phyloP scores from a whole-genome alignment of 192 early-diverging fungal species.

The Obelidium mucronatum region DNA sequence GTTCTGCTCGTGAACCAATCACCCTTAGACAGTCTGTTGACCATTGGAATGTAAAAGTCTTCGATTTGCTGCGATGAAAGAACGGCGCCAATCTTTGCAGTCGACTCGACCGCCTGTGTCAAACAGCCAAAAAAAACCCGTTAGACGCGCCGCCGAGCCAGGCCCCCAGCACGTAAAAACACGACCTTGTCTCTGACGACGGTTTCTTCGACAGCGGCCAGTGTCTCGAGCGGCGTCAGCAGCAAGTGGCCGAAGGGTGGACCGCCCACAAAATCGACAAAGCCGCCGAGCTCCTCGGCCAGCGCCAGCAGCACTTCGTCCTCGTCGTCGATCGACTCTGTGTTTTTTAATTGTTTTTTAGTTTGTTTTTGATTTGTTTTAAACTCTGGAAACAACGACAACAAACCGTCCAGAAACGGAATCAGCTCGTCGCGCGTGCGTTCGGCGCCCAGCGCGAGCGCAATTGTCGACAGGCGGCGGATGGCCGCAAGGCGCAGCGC shows the following conservation, averaged over 20 bases:
- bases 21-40: slow-evolving; percentile 88
- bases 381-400: not conserved
- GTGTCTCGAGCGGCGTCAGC: slow-evolving; percentile 91
- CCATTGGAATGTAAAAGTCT: slow-evolving; percentile 87
- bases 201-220: slow-evolving; percentile 97
- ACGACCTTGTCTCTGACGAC: slow-evolving; percentile 97
- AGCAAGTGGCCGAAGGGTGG: slow-evolving; percentile 85
- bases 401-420: slow-evolving; percentile 93
- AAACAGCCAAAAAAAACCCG: slow-evolving; percentile 7
- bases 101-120: slow-evolving; percentile 89
- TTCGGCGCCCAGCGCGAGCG: slow-evolving; percentile 92
- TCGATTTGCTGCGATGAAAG: slow-evolving; percentile 86
- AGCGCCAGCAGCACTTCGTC: slow-evolving; percentile 95
- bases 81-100: slow-evolving; percentile 79
- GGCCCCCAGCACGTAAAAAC: no score
- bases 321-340: slow-evolving; percentile 99
- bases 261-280: slow-evolving; percentile 94
- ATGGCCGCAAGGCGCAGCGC: slow-evolving; percentile 84
- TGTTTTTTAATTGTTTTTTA: not conserved
- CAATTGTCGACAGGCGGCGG: slow-evolving; percentile 81
- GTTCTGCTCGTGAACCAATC: slow-evolving; percentile 99
- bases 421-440: slow-evolving; percentile 95
- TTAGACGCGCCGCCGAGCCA: no score
- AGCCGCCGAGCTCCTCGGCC: slow-evolving; percentile 92
- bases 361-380: not conserved